A percentile compares a stretch with the other conserved stretches of the same genome.
These are phyloP conservation scores for Magnusiomyces tetraspermus DNA, from an alignment of 1,139 yeast species.

Conservation along the genomic window DNA sequence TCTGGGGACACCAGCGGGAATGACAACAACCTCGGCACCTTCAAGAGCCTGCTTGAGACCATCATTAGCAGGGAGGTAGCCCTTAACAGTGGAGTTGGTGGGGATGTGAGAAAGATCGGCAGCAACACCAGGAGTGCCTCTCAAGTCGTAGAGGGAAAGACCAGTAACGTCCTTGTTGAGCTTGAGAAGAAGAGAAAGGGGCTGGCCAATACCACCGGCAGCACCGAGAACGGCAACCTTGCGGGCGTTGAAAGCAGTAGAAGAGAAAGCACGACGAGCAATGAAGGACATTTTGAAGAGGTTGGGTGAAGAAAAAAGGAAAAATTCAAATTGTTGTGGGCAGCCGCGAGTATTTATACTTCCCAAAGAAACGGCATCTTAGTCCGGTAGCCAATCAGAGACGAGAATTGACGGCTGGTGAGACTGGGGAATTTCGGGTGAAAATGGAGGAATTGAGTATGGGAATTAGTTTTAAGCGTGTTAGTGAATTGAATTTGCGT, in stretches of 20 bases:
- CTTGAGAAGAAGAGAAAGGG: conserved; percentile 82
- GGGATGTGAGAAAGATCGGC: conserved; percentile 92
- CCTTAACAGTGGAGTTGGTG: conserved; percentile 70
- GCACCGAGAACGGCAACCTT: conserved; percentile 89
- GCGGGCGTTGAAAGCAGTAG: conserved; percentile 17
- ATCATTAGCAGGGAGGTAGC: conserved; percentile 77
- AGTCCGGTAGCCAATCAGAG: too few relatives aligned
- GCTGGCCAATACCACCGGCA: conserved; percentile 99
- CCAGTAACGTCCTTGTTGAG: conserved; percentile 77
- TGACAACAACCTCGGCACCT: conserved; percentile 78
- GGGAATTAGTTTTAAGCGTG: too few relatives aligned
- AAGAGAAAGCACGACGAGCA: conserved; percentile 20
- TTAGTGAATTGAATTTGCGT: too few relatives aligned
- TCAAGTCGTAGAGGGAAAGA: conserved; percentile 82
- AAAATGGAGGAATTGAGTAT: too few relatives aligned
- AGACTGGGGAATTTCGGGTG: too few relatives aligned
- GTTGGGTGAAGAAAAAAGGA: conserved; percentile 6
- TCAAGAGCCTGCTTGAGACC: conserved; percentile 71
- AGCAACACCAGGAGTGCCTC: conserved; percentile 95
- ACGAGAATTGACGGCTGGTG: too few relatives aligned
- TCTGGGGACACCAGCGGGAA: conserved; percentile 99
- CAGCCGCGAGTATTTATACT: not conserved
- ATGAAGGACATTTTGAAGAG: conserved; percentile 14
- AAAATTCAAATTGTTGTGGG: not conserved
- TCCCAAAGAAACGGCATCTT: too few relatives aligned